These are phyloP conservation scores for Claviceps sp. DNA, from an alignment of 2,329 filamentous ascomycete genomes.

Conservation along the genomic window DNA sequence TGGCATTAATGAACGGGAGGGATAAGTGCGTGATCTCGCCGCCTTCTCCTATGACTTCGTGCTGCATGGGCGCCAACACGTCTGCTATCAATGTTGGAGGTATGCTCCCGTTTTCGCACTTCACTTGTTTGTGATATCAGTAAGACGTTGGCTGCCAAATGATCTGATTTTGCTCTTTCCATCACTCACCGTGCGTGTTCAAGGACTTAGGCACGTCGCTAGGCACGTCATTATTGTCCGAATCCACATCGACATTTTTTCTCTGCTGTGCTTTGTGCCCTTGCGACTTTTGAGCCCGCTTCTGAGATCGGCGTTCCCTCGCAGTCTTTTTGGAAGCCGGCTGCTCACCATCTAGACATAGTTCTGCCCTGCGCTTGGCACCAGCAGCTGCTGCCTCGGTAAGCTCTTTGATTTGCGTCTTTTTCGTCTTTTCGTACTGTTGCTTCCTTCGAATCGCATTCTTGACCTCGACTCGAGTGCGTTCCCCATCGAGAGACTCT, in stretches of 20 bases:
- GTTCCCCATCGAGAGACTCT: conserved; percentile 26
- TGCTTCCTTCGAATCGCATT: conserved; percentile 48
- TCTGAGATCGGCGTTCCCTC: conserved; percentile 5
- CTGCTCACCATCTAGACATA: conserved; percentile 12
- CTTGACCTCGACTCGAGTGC: conserved; percentile 34
- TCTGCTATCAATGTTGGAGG: conserved; percentile 22
- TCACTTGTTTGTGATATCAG: conserved; percentile 20
- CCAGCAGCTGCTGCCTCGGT: conserved; percentile 23
- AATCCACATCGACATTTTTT: conserved; percentile 12
- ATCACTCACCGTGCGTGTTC: conserved; percentile 18
- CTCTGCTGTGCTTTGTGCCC: conserved; percentile 5
- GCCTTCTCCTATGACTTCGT: conserved; percentile 30
- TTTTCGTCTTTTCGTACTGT: conserved; percentile 45
- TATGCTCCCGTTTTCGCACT: conserved; percentile 30
- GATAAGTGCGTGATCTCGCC: conserved; percentile 19
- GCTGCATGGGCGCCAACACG: conserved; percentile 24
- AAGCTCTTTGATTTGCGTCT: conserved; percentile 24
- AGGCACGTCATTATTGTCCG: conserved; percentile 12
- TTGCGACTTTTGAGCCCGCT: conserved; percentile 1
- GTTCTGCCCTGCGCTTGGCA: conserved; percentile 23
- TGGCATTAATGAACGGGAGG: conserved; percentile 64
- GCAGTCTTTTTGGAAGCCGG: too few relatives aligned
- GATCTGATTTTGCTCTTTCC: not conserved
- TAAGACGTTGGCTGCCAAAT: too few relatives aligned
- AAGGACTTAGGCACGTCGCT: conserved; percentile 12